These are phyloP conservation scores for Wickerhamomyces sp. DNA, from an alignment of 1,139 yeast species.

Conservation along the genomic window DNA sequence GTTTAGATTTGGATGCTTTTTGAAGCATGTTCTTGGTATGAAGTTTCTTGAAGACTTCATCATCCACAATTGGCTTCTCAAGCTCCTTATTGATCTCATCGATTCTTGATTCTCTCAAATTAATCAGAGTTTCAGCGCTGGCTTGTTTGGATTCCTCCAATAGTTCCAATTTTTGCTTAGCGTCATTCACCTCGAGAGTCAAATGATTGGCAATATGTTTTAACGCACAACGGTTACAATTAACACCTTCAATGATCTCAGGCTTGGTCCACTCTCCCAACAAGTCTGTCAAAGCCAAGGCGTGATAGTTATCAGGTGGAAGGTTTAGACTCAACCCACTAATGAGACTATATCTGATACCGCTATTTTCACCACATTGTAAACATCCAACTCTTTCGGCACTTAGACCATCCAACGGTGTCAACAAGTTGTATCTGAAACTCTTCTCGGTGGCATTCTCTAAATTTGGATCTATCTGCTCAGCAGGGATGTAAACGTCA, in stretches of 20 bases:
- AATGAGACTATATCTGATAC: slow-evolving; percentile 74
- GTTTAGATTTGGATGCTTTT: slow-evolving; percentile 78
- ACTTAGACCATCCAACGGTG: slow-evolving; percentile 86
- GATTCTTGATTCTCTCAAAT: slow-evolving; percentile 47
- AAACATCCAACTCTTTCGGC: slow-evolving; percentile 88
- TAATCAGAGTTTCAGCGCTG: slow-evolving; percentile 33
- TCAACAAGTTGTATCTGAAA: slow-evolving; percentile 53
- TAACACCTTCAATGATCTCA: slow-evolving; percentile 86
- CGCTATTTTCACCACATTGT: slow-evolving; percentile 89
- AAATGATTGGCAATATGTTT: slow-evolving; percentile 53
- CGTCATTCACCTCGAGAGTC: slow-evolving; percentile 33
- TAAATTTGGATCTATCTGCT: slow-evolving; percentile 66
- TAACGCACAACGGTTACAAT: slow-evolving; percentile 87
- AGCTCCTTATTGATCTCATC: slow-evolving; percentile 54
- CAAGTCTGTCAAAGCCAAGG: slow-evolving; percentile 49
- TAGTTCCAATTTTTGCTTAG: slow-evolving; percentile 14
- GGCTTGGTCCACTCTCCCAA: slow-evolving; percentile 71
- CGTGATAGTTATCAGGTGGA: slow-evolving; percentile 38
- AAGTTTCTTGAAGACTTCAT: slow-evolving; percentile 67
- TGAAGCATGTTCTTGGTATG: slow-evolving; percentile 73
- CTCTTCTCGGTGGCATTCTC: slow-evolving; percentile 34
- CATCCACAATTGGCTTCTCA: slow-evolving; percentile 63
- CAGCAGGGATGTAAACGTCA: slow-evolving; percentile 62
- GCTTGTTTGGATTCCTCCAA: slow-evolving; percentile 21
- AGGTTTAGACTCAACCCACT: slow-evolving; percentile 79